phyloP scores from a whole-genome alignment of 257 asterid species.

The Osmanthus fragrans region DNA sequence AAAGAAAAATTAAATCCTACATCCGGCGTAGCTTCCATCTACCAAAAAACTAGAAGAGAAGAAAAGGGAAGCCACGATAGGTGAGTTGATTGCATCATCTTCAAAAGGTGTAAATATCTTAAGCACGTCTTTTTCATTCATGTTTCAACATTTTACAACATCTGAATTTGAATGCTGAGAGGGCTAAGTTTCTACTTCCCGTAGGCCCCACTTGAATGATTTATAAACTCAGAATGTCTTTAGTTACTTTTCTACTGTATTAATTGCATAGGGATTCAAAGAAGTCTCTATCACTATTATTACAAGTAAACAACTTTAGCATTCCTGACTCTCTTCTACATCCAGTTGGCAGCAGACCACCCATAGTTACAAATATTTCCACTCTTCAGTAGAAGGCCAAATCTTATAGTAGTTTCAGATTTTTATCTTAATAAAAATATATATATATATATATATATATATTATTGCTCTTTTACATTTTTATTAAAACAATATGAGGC shows the following conservation, averaged over 20 bases:
- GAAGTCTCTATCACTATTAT: background rate
- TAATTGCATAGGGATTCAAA: background rate
- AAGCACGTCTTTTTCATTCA: background rate
- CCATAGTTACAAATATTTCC: background rate
- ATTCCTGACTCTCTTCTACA: background rate
- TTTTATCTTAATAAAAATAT: background rate
- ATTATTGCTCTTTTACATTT: background rate
- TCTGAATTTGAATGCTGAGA: background rate
- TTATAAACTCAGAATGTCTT: background rate
- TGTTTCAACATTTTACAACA: background rate
- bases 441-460: background rate
- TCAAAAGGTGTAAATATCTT: background rate
- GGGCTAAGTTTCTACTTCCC: background rate
- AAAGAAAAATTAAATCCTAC: background rate
- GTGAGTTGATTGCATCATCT: background rate
- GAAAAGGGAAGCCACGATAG: background rate
- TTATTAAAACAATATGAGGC: background rate
- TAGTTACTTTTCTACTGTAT: background rate
- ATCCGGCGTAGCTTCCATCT: background rate
- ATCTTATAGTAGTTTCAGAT: background rate
- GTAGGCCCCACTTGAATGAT: background rate
- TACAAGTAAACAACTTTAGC: background rate
- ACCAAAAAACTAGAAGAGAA: background rate
- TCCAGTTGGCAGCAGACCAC: background rate
- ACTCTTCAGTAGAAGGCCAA: background rate